These are phyloP conservation scores for Aspergillus neoniger DNA, from an alignment of 2,329 filamentous ascomycete species.

Conservation along the genomic window DNA sequence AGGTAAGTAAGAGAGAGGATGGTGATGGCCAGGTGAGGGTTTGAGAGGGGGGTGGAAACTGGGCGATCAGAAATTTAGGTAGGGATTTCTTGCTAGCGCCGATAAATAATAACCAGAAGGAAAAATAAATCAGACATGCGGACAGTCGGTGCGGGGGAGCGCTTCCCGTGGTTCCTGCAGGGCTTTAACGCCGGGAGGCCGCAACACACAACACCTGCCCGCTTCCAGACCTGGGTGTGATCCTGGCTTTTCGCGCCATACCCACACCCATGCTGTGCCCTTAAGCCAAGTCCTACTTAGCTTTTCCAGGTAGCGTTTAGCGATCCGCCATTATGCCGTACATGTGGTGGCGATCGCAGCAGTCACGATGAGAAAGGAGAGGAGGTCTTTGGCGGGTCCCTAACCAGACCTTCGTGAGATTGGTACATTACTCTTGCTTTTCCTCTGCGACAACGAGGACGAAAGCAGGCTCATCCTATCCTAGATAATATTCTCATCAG, in stretches of 20 bases:
- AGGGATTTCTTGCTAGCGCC: slow-evolving; percentile 20
- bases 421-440: not conserved
- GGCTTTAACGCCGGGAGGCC: slow-evolving; percentile 10
- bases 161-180: slow-evolving; percentile 21
- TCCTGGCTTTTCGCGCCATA: not conserved
- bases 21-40: not conserved
- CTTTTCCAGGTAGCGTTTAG: not conserved
- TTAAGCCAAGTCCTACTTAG: not conserved
- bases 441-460: not conserved
- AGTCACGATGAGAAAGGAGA: not conserved
- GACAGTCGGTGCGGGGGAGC: slow-evolving; percentile 22
- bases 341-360: not conserved
- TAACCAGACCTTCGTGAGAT: not conserved
- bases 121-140: slow-evolving; percentile 17
- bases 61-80: slow-evolving; percentile 21
- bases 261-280: not conserved
- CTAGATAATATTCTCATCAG: too few species aligned
- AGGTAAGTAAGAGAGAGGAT: slow-evolving; percentile 1
- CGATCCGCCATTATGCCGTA: not conserved
- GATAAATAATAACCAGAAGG: slow-evolving; percentile 14
- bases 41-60: slow-evolving; percentile 10
- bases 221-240: not conserved
- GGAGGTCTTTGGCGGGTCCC: not conserved
- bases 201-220: not conserved
- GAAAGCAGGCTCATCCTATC: not conserved